Base-by-base conservation (phyloP, 2,329 filamentous ascomycete species). In the Karstenula rhodostoma region DNA sequence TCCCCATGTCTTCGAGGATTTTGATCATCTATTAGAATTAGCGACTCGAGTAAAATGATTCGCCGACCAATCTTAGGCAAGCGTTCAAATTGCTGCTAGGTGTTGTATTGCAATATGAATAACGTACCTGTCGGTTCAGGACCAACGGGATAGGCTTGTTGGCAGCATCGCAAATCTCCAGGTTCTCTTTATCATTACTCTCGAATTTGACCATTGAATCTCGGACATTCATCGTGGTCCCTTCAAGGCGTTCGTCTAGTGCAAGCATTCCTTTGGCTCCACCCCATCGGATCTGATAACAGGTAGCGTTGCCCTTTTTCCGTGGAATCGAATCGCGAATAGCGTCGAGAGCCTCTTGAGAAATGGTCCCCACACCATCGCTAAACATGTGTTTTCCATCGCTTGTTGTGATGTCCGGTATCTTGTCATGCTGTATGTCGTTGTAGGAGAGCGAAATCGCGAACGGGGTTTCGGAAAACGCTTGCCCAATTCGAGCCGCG, bases 201-300 rank as follows among this genome's bases (percentile, higher is more conserved):
- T 82, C 71, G 63, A 94, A 95, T 68, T 96, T 96, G 61, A 86
- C 80, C 92, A 95, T 96, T 2, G 90, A 93, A 0, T 81, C 77
- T 2, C 92, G 84, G 22, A 94, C 77, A 27, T 80, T 78, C 43
- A 95, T 81, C 1, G 80, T 69, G 23, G 83, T 83, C 0, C 88
- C 90, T 0, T 68, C 1, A 0, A 93, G 79, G 1, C 81, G 79
- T n/a, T 82, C 78, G 67, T 95, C 90, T 0, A 93, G 76, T 0
- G 89, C 85, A 0, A 95, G 82, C 87, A 94, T 92, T 0, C 92
- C 92, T 76, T 94, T 95, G 7, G 86, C 87, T 0, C 90, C 90
- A 37, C 81, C 86, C 73, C 86, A 89, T 3, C 92, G 85, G 48
- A 95, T 90, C 68, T 95, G 92, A 51, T 93, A 86, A 51, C 87